Evolutionary conservation across 257 asterid species (phyloP), one percentile per base, ranked within the genome.

Genomic region (Scutellaria minor): DNA sequence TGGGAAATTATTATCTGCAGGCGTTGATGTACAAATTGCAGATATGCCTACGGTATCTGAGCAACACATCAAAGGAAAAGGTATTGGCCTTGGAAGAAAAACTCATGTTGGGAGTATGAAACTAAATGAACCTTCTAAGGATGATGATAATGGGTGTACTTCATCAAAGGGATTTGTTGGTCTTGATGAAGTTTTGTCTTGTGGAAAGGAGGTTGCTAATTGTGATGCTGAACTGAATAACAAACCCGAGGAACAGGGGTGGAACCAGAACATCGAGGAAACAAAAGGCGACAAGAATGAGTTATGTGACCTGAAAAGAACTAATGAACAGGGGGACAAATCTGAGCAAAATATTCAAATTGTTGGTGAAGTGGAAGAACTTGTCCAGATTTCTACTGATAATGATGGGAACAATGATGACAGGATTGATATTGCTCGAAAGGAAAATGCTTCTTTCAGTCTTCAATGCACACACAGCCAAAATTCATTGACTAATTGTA

Each of bases 181-280:
- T 78, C 71, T 27, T 68, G 62, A 57, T 71, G 78, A 80, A 51
- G 74, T 75, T 73, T 39, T 77, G 35, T 69, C 56, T 75, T 6
- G 54, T 58, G 74, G 56, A 50, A 68, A 63, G 41, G 73, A 66
- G 73, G 58, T 39, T 71, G 77, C 70, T 73, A 40, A 13, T 31
- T 13, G 62, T 70, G 82, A 56, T 39, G 42, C 63, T 60, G 72
- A 80, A 50, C 64, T 76, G 74, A 72, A 76, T 75, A 48, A 78
- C 62, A 66, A 54, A 63, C 63, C 78, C 61, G 65, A 62, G 41
- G 74, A 57, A 66, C 73, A 72, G 53, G 75, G 61, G 72, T 85
- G 78, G 70, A 78, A 72, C n/a, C 56, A 60, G 60, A 56, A 24
- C 68, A 73, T 68, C 63, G 79, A 55, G 53, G 76, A 74, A 75